A percentile compares a stretch with the other conserved stretches of the same genome.
Conservation (phyloP, 306 rosid species). For the Prosopis cineraria region DNA sequence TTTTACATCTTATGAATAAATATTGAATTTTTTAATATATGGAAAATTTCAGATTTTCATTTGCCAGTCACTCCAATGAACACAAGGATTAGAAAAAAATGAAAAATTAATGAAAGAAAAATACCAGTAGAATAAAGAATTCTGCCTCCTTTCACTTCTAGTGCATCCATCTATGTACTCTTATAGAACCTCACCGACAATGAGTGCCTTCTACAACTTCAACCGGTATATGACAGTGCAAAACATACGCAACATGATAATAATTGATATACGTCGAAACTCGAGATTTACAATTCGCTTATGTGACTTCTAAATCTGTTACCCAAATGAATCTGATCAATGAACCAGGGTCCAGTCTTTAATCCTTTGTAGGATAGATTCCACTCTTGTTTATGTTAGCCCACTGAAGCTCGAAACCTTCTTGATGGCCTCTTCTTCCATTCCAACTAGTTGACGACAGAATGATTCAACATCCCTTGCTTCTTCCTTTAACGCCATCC, state of each 20-base stretch:
- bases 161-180: no score
- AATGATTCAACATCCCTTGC: slow-evolving; percentile 62
- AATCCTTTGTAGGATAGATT: no score
- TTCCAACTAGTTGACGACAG: slow-evolving; percentile 71
- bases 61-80: background rate
- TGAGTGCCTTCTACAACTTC: background rate
- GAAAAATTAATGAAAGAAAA: background rate
- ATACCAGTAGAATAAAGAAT: no score
- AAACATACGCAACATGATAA: background rate
- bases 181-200: no score
- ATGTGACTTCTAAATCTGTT: background rate
- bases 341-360: background rate
- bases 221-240: background rate
- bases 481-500: slow-evolving; percentile 66
- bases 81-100: background rate
- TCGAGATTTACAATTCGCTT: background rate
- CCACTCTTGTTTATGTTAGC: slow-evolving; percentile 32
- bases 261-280: background rate
- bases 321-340: background rate
- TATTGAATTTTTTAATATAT: background rate
- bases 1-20: background rate
- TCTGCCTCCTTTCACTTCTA: no score
- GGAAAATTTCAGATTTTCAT: background rate
- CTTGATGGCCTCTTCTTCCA: slow-evolving; percentile 79
- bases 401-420: slow-evolving; percentile 73